These are phyloP conservation scores for Penicillium sp. DNA, from an alignment of 2,329 filamentous ascomycete genomes.

Conservation along the genomic window DNA sequence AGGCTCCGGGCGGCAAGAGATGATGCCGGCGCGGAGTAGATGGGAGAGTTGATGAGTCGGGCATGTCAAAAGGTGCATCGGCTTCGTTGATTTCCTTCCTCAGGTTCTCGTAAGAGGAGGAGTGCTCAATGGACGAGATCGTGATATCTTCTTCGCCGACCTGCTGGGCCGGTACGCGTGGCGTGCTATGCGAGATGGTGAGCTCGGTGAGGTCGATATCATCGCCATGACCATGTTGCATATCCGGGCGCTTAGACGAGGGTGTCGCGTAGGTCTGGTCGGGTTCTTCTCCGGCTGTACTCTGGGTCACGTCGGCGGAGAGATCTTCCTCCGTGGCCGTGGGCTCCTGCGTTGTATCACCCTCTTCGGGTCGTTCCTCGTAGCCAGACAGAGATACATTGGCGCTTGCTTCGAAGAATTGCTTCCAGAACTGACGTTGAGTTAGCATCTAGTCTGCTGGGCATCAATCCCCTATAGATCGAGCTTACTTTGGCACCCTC, in stretches of 20 bases:
- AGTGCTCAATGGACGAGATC: slow-evolving; percentile 51
- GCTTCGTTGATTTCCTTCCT: slow-evolving; percentile 60
- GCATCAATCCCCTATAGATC: background rate
- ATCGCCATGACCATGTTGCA: slow-evolving; percentile 31
- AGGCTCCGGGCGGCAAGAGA: slow-evolving; percentile 39
- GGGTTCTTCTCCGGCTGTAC: slow-evolving; percentile 32
- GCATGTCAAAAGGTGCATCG: slow-evolving; percentile 33
- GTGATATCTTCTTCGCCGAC: slow-evolving; percentile 38
- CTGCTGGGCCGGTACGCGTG: slow-evolving; percentile 33
- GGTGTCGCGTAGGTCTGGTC: slow-evolving; percentile 40
- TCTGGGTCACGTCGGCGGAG: slow-evolving; percentile 47
- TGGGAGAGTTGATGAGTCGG: slow-evolving; percentile 33
- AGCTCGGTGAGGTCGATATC: slow-evolving; percentile 46
- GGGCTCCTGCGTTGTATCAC: slow-evolving; percentile 53
- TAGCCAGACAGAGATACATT: slow-evolving; percentile 96
- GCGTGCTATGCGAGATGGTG: slow-evolving; percentile 47
- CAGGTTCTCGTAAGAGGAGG: slow-evolving; percentile 72
- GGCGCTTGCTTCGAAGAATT: slow-evolving; percentile 97
- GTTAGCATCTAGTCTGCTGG: slow-evolving; percentile 1
- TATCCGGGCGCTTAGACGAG: slow-evolving; percentile 31
- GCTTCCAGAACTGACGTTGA: slow-evolving; percentile 88
- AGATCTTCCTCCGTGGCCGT: slow-evolving; percentile 55
- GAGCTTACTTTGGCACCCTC: slow-evolving; percentile 78
- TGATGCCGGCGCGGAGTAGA: slow-evolving; percentile 34
- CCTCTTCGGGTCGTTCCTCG: slow-evolving; percentile 65